Evolutionary conservation across 805 yeast genomes (phyloP).

Genomic region (Ogataea ganodermae): DNA sequence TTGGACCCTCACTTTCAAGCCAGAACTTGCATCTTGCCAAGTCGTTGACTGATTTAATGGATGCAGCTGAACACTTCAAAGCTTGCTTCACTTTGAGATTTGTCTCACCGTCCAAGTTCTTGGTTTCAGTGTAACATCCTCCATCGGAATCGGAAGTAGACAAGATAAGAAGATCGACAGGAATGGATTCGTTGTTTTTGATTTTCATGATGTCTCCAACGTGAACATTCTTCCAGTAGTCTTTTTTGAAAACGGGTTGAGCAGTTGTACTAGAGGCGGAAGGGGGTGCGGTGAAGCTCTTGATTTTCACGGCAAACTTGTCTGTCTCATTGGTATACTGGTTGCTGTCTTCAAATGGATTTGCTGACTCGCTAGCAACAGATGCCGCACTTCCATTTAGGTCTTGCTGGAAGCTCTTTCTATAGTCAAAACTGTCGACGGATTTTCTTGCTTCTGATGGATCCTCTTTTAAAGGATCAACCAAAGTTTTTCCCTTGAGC

Average conservation of each 20-base stretch:
- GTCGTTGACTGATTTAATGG: constrained; percentile 44
- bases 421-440: constrained; percentile 37
- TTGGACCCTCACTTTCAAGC: constrained; percentile 85
- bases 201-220: constrained; percentile 76
- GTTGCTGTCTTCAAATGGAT: constrained; percentile 29
- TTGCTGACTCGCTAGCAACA: constrained; percentile 15
- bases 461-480: constrained; percentile 29
- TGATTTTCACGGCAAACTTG: constrained; percentile 15
- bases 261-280: constrained; percentile 15
- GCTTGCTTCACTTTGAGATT: constrained; percentile 78
- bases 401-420: constrained; percentile 30
- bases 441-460: constrained; percentile 30
- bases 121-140: constrained; percentile 72
- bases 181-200: constrained; percentile 71
- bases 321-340: constrained; percentile 14
- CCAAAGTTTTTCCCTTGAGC: constrained; percentile 24
- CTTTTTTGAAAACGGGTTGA: constrained; percentile 38
- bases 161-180: constrained; percentile 71
- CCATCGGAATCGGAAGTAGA: constrained; percentile 72
- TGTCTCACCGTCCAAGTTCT: constrained; percentile 80
- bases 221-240: constrained; percentile 69
- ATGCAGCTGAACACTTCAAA: constrained; percentile 52
- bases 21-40: constrained; percentile 56
- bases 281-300: constrained; percentile 34
- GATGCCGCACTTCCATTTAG: constrained; percentile 21